Conservation (phyloP, 768 basidiomycete species). For the Aureoboletus auriporus region DNA sequence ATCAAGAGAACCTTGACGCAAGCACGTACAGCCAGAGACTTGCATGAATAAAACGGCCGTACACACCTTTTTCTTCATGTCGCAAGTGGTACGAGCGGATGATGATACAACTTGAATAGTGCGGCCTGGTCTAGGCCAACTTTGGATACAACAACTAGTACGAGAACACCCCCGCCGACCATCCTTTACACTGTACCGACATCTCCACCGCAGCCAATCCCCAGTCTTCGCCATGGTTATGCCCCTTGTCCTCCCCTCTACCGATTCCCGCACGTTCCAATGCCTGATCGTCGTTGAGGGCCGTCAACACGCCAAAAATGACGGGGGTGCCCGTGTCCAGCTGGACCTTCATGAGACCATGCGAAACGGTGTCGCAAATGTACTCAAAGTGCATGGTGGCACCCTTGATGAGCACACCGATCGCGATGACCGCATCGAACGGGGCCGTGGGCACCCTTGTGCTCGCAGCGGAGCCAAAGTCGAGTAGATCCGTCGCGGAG, state of each 20-base stretch:
- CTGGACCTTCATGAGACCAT: slow-evolving; percentile 92
- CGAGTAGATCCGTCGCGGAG: slow-evolving; percentile 72
- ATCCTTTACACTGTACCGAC: slow-evolving; percentile 61
- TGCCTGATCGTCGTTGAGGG: slow-evolving; percentile 90
- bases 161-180: slow-evolving; percentile 66
- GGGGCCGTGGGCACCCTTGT: slow-evolving; percentile 51
- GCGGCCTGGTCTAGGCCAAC: no score
- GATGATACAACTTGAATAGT: background rate
- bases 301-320: slow-evolving; percentile 95
- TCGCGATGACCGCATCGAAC: slow-evolving; percentile 94
- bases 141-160: slow-evolving; percentile 11
- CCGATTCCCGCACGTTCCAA: slow-evolving; percentile 91
- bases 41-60: background rate
- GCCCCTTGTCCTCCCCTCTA: slow-evolving; percentile 63
- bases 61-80: slow-evolving; percentile 32
- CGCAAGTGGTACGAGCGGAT: background rate
- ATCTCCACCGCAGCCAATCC: slow-evolving; percentile 95
- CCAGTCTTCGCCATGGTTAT: slow-evolving; percentile 99
- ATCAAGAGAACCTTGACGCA: slow-evolving; percentile 81
- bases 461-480: slow-evolving; percentile 44
- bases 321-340: slow-evolving; percentile 92
- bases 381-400: slow-evolving; percentile 99
- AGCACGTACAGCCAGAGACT: background rate
- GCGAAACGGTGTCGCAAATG: slow-evolving; percentile 90
- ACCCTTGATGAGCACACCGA: slow-evolving; percentile 98